Evolutionary conservation across 1,284 basidiomycete species (phyloP).

Genomic region (Xerocomus cyaneibrunnescens): DNA sequence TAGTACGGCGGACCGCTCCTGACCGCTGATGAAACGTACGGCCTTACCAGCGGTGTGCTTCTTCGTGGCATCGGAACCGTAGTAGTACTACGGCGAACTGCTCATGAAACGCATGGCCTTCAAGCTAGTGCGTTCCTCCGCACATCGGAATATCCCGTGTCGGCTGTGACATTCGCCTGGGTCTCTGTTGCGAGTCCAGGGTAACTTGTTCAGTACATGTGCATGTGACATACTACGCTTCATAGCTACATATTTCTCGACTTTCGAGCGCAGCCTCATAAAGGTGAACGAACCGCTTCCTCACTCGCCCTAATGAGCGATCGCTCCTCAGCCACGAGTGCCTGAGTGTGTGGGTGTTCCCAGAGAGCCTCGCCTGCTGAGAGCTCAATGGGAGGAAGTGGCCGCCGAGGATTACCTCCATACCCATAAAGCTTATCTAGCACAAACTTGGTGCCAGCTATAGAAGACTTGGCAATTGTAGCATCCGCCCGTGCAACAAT

Average conservation of each 20-base stretch:
- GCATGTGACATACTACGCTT: no score
- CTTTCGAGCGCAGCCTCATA: not conserved
- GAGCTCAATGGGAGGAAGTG: slow-evolving; percentile 64
- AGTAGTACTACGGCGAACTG: not conserved
- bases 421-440: slow-evolving; percentile 75
- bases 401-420: slow-evolving; percentile 72
- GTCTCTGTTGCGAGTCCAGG: no score
- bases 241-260: no score
- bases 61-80: not conserved
- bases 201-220: no score
- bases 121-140: no score
- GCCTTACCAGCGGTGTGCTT: not conserved
- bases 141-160: slow-evolving; percentile 10
- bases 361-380: slow-evolving; percentile 59
- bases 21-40: slow-evolving; percentile 1
- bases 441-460: slow-evolving; percentile 81
- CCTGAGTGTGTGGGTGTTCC: slow-evolving; percentile 68
- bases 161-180: no score
- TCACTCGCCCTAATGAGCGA: slow-evolving; percentile 46
- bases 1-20: not conserved
- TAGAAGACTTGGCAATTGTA: slow-evolving; percentile 75
- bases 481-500: slow-evolving; percentile 79
- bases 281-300: not conserved
- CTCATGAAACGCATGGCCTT: not conserved
- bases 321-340: slow-evolving; percentile 64